Base-by-base conservation (phyloP, 1,139 yeast genomes). In the Hyphopichia khmerensis region DNA sequence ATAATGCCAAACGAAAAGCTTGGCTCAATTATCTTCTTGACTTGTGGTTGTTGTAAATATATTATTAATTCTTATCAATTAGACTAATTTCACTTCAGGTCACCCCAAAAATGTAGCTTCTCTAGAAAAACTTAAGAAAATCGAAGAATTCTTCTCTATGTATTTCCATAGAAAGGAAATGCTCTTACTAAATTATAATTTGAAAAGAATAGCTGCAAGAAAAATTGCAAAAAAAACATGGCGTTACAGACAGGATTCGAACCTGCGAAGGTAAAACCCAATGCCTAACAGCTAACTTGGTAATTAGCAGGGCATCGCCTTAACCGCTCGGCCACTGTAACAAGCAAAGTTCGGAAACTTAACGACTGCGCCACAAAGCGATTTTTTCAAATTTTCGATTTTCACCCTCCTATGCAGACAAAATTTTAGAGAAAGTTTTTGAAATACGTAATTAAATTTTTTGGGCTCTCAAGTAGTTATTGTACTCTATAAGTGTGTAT, bases 201-300 rank as follows among this genome's bases (percentile, higher is more conserved):
- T 6, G 14, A 27, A 27, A 27, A 27, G n/a, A 27, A n/a, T 14
- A 15, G 35, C 24, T 14, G 34, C 17, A 31, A 31, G 15, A 31
- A n/a, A n/a, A n/a, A n/a, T n/a, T n/a, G n/a, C n/a, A n/a, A 33
- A 33, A 33, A 19, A 76, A 69, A 70, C 62, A 65, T 60, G 53
- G 43, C 88, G 88, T 82, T 80, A 82, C 85, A 79, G 85, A 80
- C 88, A 82, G 87, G 88, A 82, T 82, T 82, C 87, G 88, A 82
- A 82, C 88, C 87, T 82, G 87, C 87, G 88, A 82, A 79, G 84
- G 87, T 77, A 82, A 72, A 80, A 77, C 87, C 84, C 87, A 82
- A 80, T 80, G 80, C 87, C 87, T 82, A 46, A 56, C 79, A 60
- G 18, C 40, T 31, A 31, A 13, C 27, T 16, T 16, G 11, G 16